Evolutionary conservation across 1,284 basidiomycete genomes (phyloP).

Genomic region (Trichosporon sp.): DNA sequence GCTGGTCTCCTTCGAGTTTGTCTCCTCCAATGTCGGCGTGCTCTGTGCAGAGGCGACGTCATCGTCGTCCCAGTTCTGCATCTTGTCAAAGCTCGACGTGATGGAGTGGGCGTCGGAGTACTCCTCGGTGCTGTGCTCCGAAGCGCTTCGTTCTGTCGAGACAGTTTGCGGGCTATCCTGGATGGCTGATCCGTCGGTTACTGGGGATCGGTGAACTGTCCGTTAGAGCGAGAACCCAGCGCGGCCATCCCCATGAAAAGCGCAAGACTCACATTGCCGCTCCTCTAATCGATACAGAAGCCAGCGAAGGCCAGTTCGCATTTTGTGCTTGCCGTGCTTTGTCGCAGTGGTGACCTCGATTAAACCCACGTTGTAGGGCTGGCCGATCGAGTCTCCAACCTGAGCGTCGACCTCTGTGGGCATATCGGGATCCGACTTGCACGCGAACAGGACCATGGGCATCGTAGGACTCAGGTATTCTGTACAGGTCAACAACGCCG

Average conservation of each 20-base stretch:
- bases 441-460: conserved; percentile 53
- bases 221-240: not conserved
- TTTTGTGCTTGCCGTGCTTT: conserved; percentile 53
- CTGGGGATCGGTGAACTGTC: conserved; percentile 11
- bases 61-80: conserved; percentile 13
- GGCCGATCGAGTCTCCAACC: conserved; percentile 51
- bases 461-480: conserved; percentile 35
- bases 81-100: conserved; percentile 36
- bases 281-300: conserved; percentile 52
- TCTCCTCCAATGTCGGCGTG: conserved; percentile 22
- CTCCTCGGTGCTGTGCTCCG: conserved; percentile 24
- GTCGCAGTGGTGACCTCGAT: conserved; percentile 52
- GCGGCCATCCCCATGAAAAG: not conserved
- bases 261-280: conserved; percentile 42
- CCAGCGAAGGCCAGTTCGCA: conserved; percentile 54
- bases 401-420: conserved; percentile 44
- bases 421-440: conserved; percentile 53
- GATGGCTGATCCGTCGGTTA: not conserved
- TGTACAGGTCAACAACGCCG: conserved; percentile 19
- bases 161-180: conserved; percentile 10
- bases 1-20: not conserved
- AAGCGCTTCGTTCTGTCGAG: conserved; percentile 6
- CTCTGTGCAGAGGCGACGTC: conserved; percentile 15
- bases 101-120: conserved; percentile 40
- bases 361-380: conserved; percentile 54